A percentile compares a stretch with the other conserved stretches of the same genome.
Evolutionary conservation across 371 early-diverging fungal species (phyloP).

Genomic region (Syncephalis plumigaleata): DNA sequence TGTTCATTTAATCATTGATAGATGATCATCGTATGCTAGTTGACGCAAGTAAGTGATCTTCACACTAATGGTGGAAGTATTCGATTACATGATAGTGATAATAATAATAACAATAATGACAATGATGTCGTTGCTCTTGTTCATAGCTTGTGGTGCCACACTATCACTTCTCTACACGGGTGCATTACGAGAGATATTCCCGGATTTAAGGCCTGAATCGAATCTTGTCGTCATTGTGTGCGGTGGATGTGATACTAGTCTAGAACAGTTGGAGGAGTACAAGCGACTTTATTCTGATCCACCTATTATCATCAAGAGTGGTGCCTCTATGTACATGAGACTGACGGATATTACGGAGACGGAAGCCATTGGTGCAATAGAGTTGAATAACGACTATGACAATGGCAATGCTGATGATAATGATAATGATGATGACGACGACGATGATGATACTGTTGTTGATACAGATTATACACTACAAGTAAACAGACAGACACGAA

Average conservation of each 20-base stretch:
- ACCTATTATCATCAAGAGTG: constrained; percentile 1
- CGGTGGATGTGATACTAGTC: neutral
- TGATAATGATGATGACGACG: too few species aligned
- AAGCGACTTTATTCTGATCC: neutral
- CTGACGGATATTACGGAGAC: neutral
- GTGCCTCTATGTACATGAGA: neutral
- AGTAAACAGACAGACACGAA: too few species aligned
- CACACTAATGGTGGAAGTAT: too few species aligned
- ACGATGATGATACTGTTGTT: too few species aligned
- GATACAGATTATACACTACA: too few species aligned
- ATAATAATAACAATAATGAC: too few species aligned
- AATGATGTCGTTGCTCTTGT: too few species aligned
- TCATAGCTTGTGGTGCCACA: neutral
- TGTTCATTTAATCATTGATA: neutral
- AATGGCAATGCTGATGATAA: too few species aligned
- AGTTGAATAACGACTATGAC: too few species aligned
- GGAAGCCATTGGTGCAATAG: constrained; percentile 9
- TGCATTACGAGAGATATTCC: neutral
- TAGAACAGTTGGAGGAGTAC: neutral
- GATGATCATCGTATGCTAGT: constrained; percentile 1
- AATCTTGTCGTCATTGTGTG: neutral
- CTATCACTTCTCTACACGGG: neutral
- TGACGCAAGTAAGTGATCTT: neutral
- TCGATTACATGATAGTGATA: too few species aligned
- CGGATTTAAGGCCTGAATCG: neutral